Percentiles rank a stretch among this genome's conserved stretches.
phyloP scores from a whole-genome alignment of 2,329 filamentous ascomycete genomes.

The Alternaria arborescens region DNA sequence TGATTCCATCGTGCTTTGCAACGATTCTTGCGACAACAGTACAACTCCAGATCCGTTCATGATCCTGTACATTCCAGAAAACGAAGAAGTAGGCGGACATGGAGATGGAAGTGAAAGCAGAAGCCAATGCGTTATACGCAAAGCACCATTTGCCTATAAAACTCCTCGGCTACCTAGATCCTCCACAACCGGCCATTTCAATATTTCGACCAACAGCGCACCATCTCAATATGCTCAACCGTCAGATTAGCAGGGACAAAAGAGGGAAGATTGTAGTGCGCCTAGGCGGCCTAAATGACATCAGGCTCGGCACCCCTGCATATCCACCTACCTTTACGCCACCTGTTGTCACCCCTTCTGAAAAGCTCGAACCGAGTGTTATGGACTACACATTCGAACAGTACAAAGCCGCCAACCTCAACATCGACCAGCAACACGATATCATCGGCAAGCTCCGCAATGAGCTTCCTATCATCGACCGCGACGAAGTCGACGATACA shows the following conservation, averaged over 20 bases:
- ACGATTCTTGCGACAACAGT: background rate
- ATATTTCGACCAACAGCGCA: background rate
- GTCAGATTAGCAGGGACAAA: background rate
- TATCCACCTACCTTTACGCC: background rate
- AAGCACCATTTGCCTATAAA: background rate
- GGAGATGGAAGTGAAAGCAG: background rate
- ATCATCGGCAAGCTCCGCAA: slow-evolving; percentile 14
- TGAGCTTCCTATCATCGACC: slow-evolving; percentile 16
- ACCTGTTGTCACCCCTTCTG: background rate
- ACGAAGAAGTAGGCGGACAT: background rate
- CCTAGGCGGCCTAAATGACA: slow-evolving; percentile 2
- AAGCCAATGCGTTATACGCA: background rate
- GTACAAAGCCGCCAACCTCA: slow-evolving; percentile 17
- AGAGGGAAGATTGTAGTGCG: background rate
- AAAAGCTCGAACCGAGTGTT: background rate
- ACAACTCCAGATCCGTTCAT: background rate
- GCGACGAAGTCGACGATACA: slow-evolving; percentile 12
- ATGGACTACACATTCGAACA: slow-evolving; percentile 11
- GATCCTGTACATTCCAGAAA: background rate
- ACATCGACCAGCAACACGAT: slow-evolving; percentile 6
- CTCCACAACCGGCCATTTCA: background rate
- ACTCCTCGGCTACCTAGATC: background rate
- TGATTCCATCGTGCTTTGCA: background rate
- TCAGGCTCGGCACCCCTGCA: slow-evolving; percentile 4
- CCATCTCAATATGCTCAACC: background rate